phyloP scores from a whole-genome alignment of 2,329 filamentous ascomycete species.

The Whalleya microplaca region DNA sequence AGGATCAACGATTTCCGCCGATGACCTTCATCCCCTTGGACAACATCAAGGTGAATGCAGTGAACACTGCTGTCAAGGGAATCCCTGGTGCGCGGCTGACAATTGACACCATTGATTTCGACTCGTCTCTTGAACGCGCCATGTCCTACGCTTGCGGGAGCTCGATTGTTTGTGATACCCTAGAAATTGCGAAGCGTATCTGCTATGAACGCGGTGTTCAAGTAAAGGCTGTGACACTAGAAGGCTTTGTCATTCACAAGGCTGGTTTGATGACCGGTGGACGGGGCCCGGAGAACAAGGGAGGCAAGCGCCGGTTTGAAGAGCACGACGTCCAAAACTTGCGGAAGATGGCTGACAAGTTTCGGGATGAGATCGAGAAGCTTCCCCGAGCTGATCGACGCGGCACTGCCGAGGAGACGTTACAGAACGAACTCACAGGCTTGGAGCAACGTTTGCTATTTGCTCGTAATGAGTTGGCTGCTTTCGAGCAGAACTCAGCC shows the following conservation, averaged over 20 bases:
- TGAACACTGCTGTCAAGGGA: conserved; percentile 89
- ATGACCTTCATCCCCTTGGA: conserved; percentile 96
- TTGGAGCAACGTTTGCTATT: conserved; percentile 77
- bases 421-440: conserved; percentile 78
- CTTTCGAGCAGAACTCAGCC: conserved; percentile 79
- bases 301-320: conserved; percentile 81
- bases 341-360: conserved; percentile 74
- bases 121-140: conserved; percentile 83
- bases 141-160: conserved; percentile 95
- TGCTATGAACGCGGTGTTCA: conserved; percentile 84
- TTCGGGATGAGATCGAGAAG: conserved; percentile 76
- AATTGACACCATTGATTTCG: conserved; percentile 95
- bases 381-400: conserved; percentile 79
- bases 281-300: conserved; percentile 74
- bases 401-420: conserved; percentile 75
- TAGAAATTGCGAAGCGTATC: conserved; percentile 85
- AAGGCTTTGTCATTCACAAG: conserved; percentile 97
- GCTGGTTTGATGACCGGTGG: conserved; percentile 96
- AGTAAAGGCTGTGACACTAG: conserved; percentile 91
- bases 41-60: conserved; percentile 92
- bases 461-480: conserved; percentile 74
- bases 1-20: conserved; percentile 83
- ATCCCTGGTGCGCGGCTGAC: conserved; percentile 85
- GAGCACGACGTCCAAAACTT: conserved; percentile 87
- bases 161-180: conserved; percentile 88